Evolutionary conservation across 306 rosid genomes (phyloP).

Genomic region (Fragaria iinumae): DNA sequence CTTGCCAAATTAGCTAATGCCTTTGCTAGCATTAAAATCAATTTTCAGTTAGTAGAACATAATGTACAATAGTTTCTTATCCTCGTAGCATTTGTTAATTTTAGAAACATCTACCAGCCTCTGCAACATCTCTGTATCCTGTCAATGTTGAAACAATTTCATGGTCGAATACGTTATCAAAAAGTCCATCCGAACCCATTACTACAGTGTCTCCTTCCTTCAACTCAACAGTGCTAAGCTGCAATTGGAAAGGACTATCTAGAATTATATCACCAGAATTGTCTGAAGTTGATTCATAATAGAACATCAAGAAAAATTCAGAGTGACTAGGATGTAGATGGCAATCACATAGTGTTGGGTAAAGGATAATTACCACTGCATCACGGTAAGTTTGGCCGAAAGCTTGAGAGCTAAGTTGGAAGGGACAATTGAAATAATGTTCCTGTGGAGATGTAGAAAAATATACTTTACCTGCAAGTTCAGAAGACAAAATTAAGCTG

Average conservation of each 20-base stretch:
- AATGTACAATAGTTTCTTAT: neutral
- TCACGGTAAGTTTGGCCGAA: constrained; percentile 87
- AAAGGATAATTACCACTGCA: constrained; percentile 52
- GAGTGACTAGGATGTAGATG: neutral
- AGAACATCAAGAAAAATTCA: neutral
- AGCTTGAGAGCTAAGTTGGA: constrained; percentile 78
- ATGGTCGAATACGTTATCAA: constrained; percentile 72
- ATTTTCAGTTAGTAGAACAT: constrained; percentile 22
- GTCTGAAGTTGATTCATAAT: neutral
- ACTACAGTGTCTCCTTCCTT: constrained; percentile 70
- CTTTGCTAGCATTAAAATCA: constrained; percentile 73
- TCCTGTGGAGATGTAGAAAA: constrained; percentile 89
- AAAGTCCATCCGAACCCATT: constrained; percentile 86
- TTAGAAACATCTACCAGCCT: constrained; percentile 62
- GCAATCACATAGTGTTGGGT: neutral
- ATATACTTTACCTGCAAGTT: constrained; percentile 48
- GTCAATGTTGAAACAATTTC: constrained; percentile 53
- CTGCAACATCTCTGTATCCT: constrained; percentile 52
- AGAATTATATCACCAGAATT: constrained; percentile 17
- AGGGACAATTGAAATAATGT: constrained; percentile 92
- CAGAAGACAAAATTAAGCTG: neutral
- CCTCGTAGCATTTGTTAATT: neutral
- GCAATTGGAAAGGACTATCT: constrained; percentile 23
- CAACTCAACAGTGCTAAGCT: constrained; percentile 68
- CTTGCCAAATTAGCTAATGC: constrained; percentile 85